phyloP scores from a whole-genome alignment of 2,329 filamentous ascomycete species.

The Aspergillus chevalieri region DNA sequence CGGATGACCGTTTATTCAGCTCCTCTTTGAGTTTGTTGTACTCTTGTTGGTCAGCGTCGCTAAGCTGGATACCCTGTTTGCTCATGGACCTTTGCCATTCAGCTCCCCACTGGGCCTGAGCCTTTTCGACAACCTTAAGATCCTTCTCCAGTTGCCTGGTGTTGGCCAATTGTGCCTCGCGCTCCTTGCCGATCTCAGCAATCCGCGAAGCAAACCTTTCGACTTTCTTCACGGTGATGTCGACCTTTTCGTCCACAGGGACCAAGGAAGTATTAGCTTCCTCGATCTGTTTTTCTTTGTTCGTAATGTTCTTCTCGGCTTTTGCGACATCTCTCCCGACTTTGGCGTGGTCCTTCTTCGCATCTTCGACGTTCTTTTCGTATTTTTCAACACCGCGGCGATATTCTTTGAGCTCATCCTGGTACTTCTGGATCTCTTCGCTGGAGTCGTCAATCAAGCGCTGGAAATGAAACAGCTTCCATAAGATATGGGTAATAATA shows the following conservation, averaged over 20 bases:
- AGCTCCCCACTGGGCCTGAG: slow-evolving; percentile 78
- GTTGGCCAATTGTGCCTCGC: slow-evolving; percentile 61
- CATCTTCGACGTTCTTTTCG: slow-evolving; percentile 70
- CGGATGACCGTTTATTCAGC: slow-evolving; percentile 73
- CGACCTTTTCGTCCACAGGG: slow-evolving; percentile 87
- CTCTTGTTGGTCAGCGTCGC: slow-evolving; percentile 77
- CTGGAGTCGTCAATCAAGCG: slow-evolving; percentile 87
- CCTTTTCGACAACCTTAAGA: slow-evolving; percentile 77
- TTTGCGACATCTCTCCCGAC: slow-evolving; percentile 70
- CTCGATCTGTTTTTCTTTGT: slow-evolving; percentile 80
- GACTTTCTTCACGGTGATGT: slow-evolving; percentile 66
- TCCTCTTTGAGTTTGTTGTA: slow-evolving; percentile 80
- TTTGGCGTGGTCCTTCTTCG: slow-evolving; percentile 74
- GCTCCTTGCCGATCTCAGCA: slow-evolving; percentile 66
- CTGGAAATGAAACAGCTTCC: slow-evolving; percentile 96
- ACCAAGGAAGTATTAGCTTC: slow-evolving; percentile 79
- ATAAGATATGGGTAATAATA: slow-evolving; percentile 86
- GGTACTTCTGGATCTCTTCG: slow-evolving; percentile 82
- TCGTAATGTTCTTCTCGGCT: slow-evolving; percentile 77
- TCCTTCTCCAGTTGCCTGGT: slow-evolving; percentile 74
- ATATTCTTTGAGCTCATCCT: slow-evolving; percentile 90
- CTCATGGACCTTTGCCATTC: slow-evolving; percentile 80
- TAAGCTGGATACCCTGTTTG: slow-evolving; percentile 80
- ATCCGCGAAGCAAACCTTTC: slow-evolving; percentile 63
- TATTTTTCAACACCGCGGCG: slow-evolving; percentile 81